Conservation (phyloP, 805 yeast genomes). For the Zygosaccharomyces bailii region DNA sequence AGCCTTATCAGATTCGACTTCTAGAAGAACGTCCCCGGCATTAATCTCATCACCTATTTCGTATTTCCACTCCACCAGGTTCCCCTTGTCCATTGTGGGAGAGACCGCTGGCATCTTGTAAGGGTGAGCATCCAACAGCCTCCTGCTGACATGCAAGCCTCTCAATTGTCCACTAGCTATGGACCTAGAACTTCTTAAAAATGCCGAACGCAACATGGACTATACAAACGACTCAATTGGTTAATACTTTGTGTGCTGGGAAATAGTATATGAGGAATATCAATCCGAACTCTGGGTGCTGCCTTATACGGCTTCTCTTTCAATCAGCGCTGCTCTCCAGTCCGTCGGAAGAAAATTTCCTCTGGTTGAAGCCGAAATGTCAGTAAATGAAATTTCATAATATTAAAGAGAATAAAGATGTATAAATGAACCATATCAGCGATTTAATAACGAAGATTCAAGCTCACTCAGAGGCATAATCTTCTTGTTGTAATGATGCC, state of each 20-base stretch:
- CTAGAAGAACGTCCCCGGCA: slow-evolving; percentile 79
- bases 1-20: slow-evolving; percentile 85
- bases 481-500: slow-evolving; percentile 33
- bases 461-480: slow-evolving; percentile 33
- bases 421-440: neutral
- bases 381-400: slow-evolving; percentile 3
- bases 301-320: neutral
- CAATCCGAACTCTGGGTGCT: neutral
- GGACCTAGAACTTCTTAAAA: slow-evolving; percentile 9
- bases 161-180: slow-evolving; percentile 14
- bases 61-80: slow-evolving; percentile 83
- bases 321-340: neutral
- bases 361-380: neutral
- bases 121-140: slow-evolving; percentile 35
- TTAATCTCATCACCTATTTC: slow-evolving; percentile 69
- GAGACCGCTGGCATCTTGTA: slow-evolving; percentile 98
- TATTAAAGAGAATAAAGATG: neutral
- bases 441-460: slow-evolving; percentile 20
- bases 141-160: slow-evolving; percentile 26
- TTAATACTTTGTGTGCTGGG: neutral
- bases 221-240: neutral
- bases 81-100: slow-evolving; percentile 97
- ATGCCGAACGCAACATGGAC: slow-evolving; percentile 13
- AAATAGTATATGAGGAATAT: neutral
- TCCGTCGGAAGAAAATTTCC: slow-evolving; percentile 10